phyloP scores from a whole-genome alignment of 768 basidiomycete genomes.

The Psilocybe cyanescens region DNA sequence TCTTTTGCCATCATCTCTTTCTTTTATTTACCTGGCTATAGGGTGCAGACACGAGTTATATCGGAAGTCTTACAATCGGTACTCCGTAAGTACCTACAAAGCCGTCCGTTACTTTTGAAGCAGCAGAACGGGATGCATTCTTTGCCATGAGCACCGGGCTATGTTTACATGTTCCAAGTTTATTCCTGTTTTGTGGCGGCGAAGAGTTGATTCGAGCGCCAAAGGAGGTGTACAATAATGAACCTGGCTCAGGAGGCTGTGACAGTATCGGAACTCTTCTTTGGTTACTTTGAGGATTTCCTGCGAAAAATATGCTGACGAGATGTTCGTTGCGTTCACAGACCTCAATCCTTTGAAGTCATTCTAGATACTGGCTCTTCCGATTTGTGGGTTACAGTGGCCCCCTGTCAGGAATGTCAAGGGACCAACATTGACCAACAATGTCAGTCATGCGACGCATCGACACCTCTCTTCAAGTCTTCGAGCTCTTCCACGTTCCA shows the following conservation, averaged over 20 bases:
- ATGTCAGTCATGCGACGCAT: not conserved
- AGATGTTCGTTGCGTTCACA: conserved; percentile 26
- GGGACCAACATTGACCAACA: not conserved
- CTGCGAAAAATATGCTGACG: not conserved
- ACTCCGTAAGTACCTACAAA: conserved; percentile 58
- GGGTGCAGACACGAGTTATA: conserved; percentile 63
- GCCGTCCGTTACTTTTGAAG: no score
- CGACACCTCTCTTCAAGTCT: conserved; percentile 44
- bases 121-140: no score
- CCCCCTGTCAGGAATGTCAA: conserved; percentile 48
- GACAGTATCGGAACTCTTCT: no score
- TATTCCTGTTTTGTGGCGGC: no score
- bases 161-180: no score
- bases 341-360: conserved; percentile 72
- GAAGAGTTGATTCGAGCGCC: no score
- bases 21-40: conserved; percentile 24
- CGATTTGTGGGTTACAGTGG: conserved; percentile 85
- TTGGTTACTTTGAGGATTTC: no score
- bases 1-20: not conserved
- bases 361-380: conserved; percentile 92
- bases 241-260: no score
- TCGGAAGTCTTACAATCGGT: conserved; percentile 56
- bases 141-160: no score
- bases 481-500: not conserved
- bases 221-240: no score